Evolutionary conservation across 192 early-diverging fungal genomes (phyloP).

Genomic region (Geosiphon pyriformis): DNA sequence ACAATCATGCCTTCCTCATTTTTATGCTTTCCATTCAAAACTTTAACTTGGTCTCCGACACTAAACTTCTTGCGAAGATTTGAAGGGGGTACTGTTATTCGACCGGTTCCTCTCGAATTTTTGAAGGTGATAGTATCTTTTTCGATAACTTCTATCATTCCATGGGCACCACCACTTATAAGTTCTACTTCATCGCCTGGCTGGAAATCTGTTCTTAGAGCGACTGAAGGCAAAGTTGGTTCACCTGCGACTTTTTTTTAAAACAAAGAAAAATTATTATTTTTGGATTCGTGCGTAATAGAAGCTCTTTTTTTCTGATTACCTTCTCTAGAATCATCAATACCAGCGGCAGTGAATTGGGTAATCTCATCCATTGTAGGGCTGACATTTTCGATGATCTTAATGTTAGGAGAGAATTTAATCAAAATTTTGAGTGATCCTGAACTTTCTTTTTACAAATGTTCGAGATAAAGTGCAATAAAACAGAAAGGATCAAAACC

Average conservation of each 20-base stretch:
- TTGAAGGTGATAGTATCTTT: constrained; percentile 66
- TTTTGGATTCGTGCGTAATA: too few species aligned
- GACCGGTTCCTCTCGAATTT: constrained; percentile 45
- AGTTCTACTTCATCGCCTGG: constrained; percentile 86
- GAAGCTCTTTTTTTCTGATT: too few species aligned
- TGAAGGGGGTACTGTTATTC: constrained; percentile 51
- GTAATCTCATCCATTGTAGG: constrained; percentile 92
- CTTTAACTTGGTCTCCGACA: constrained; percentile 91
- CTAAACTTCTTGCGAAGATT: constrained; percentile 88
- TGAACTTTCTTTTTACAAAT: not conserved
- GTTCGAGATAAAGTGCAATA: not conserved
- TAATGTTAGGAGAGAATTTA: too few species aligned
- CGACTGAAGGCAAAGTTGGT: constrained; percentile 37
- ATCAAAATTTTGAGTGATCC: too few species aligned
- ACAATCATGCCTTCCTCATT: constrained; percentile 88
- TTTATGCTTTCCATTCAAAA: constrained; percentile 78
- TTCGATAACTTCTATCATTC: constrained; percentile 70
- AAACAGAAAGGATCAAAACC: constrained; percentile 2
- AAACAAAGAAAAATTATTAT: too few species aligned
- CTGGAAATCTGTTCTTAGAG: constrained; percentile 52
- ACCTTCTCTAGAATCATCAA: too few species aligned
- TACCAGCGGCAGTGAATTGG: constrained; percentile 61
- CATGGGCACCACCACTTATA: constrained; percentile 65
- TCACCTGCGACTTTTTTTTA: not conserved
- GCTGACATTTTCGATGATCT: constrained; percentile 63